Percentiles rank a stretch among this genome's conserved stretches.
phyloP scores from a whole-genome alignment of 2,329 filamentous ascomycete species.

The Gremmenia infestans region DNA sequence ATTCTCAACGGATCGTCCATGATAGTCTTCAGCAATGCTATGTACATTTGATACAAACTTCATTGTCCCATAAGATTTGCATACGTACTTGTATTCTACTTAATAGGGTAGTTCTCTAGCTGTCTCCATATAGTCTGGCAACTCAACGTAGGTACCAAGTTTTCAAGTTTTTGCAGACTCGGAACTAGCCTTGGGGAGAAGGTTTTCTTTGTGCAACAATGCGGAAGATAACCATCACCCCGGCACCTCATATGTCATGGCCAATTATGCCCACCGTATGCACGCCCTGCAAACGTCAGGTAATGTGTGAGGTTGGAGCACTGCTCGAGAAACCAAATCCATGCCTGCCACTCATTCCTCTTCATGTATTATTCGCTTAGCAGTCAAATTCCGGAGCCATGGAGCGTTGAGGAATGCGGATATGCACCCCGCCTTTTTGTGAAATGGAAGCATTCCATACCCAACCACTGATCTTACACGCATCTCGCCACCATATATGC shows the following conservation, averaged over 20 bases:
- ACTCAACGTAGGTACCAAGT: too few species aligned
- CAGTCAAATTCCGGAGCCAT: background rate
- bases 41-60: conserved; percentile 3
- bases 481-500: too few species aligned
- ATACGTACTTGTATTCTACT: too few species aligned
- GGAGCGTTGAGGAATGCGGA: background rate
- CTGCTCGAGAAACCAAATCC: background rate
- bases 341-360: background rate
- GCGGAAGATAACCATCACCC: too few species aligned
- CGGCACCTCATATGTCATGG: too few species aligned
- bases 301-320: background rate
- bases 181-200: background rate
- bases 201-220: too few species aligned
- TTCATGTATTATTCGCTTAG: background rate
- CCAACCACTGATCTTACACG: background rate
- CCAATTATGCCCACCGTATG: too few species aligned
- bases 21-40: background rate
- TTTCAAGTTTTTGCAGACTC: background rate
- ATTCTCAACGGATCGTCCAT: conserved; percentile 25
- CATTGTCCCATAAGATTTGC: too few species aligned
- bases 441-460: conserved; percentile 4
- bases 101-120: too few species aligned
- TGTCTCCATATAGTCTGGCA: too few species aligned
- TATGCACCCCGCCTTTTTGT: background rate
- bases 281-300: too few species aligned